Base-by-base conservation (phyloP, 179 eudicot genomes). In the Carnegiea gigantea region DNA sequence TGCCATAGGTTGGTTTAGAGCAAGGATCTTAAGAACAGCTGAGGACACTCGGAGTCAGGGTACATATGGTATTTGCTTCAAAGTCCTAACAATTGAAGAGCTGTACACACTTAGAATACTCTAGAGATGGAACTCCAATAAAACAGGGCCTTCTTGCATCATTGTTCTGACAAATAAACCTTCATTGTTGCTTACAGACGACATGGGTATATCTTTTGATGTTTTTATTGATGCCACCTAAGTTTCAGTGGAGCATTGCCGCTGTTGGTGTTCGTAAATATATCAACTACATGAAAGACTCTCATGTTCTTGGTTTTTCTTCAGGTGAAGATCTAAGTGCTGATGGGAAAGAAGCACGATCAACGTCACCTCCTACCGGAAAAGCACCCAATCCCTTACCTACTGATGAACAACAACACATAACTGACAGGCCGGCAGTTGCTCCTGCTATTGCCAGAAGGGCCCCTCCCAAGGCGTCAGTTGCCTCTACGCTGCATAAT, bases 371-470 rank as follows among this genome's bases (percentile, higher is more conserved):
- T n/a, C n/a, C n/a, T n/a, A n/a, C n/a, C n/a, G n/a, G n/a, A n/a
- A n/a, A n/a, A n/a, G n/a, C n/a, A n/a, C n/a, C n/a, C n/a, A n/a
- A n/a, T n/a, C n/a, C n/a, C n/a, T n/a, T n/a, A n/a, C n/a, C 98
- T 4, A 78, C 91, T 65, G 81, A 88, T 11, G 95, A 90, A 84
- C 90, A 92, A 80, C 93, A 92, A 81, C 92, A 82, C 53, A 57
- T 83, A 3, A 90, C 91, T 26, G 86, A 83, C 71, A 89, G 86
- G 13, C 90, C 84, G 44, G 99, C 93, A 33, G 89, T 90, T 74
- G 84, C 93, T 79, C 97, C 97, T 28, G 97, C 96, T 26, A 84
- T 92, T 80, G 94, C 99, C 54, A 96, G 92, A 73, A 88, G 88
- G 87, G 88, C 98, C 30, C 90, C 95, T 85, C 74, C 92, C 26